Evolutionary conservation across 1,284 basidiomycete genomes (phyloP), one percentile per base, ranked within the genome.

Genomic region (Ganoderma multipileum): DNA sequence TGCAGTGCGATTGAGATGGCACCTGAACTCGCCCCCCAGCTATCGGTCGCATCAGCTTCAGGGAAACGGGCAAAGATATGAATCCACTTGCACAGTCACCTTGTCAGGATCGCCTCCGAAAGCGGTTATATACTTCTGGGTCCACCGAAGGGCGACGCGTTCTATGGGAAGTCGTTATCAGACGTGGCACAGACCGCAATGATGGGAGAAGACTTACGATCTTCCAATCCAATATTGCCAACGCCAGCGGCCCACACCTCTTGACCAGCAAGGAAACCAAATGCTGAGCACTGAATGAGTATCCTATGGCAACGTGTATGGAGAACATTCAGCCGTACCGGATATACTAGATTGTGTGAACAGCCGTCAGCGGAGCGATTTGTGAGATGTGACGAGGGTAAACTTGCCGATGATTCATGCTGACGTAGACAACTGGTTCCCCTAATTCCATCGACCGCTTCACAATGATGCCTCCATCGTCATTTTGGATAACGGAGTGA

Each of bases 71-170:
- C n/a, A n/a, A n/a, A n/a, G n/a, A n/a, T n/a, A n/a, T n/a, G n/a
- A n/a, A n/a, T n/a, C n/a, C n/a, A 74, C 83, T 62, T 76, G 88
- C 87, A 89, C 83, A 1, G 86, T 88, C 3, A 89, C 88, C 73
- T 83, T 83, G 2, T 79, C 77, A 14, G 86, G 85, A 73, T 92
- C 86, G 5, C 91, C 91, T 2, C 90, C 89, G 66, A 93, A 92
- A 0, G 79, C 78, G 8, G 78, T 67, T 55, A 93, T 89, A 73
- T 92, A 89, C 72, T 87, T 83, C 70, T 91, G 86, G 0, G 92
- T 80, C 75, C 75, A 76, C 3, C 55, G 67, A 12, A 76, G 65
- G 1, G 75, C 74, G 8, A 69, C 68, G 7, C 75, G 75, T 66
- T 76, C 75, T 58, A 41, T 55, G 23, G 38, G 2, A 38, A 33